Percentiles rank a stretch among this genome's conserved stretches.
These are phyloP conservation scores for Carpinus viminea DNA, from an alignment of 306 rosid species.

Conservation along the genomic window DNA sequence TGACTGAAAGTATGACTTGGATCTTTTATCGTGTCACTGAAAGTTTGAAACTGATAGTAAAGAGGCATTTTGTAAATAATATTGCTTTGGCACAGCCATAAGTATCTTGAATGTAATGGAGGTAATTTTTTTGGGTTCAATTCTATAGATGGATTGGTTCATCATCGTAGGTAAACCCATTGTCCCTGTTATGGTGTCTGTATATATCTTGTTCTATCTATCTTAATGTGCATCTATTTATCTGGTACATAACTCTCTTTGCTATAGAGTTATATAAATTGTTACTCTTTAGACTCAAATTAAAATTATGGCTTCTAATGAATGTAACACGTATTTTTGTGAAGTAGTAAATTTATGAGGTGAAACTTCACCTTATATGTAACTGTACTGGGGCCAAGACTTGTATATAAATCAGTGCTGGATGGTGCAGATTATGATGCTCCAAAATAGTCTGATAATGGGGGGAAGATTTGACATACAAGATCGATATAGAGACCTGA, in stretches of 20 bases:
- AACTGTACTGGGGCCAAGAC: conserved; percentile 11
- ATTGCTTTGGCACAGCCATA: not conserved
- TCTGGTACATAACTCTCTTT: not conserved
- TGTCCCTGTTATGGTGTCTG: not conserved
- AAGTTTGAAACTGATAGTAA: not conserved
- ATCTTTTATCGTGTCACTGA: not conserved
- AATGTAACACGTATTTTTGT: not conserved
- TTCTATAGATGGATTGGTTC: not conserved
- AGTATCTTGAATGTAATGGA: not conserved
- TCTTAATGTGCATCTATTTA: not conserved
- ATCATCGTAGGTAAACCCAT: not conserved
- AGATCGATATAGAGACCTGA: conserved; percentile 81
- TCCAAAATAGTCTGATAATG: conserved; percentile 70
- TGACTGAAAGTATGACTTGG: not conserved
- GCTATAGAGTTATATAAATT: not conserved
- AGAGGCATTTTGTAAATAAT: not conserved
- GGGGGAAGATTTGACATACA: conserved; percentile 61
- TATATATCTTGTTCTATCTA: not conserved
- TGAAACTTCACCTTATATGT: not conserved
- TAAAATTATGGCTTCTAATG: not conserved
- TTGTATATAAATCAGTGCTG: conserved; percentile 18
- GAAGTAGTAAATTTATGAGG: not conserved
- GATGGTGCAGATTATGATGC: conserved; percentile 74
- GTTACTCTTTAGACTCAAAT: not conserved
- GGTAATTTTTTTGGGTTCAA: not conserved